These are phyloP conservation scores for Hypoxylon fuscum DNA, from an alignment of 495 filamentous ascomycete genomes.

Conservation along the genomic window DNA sequence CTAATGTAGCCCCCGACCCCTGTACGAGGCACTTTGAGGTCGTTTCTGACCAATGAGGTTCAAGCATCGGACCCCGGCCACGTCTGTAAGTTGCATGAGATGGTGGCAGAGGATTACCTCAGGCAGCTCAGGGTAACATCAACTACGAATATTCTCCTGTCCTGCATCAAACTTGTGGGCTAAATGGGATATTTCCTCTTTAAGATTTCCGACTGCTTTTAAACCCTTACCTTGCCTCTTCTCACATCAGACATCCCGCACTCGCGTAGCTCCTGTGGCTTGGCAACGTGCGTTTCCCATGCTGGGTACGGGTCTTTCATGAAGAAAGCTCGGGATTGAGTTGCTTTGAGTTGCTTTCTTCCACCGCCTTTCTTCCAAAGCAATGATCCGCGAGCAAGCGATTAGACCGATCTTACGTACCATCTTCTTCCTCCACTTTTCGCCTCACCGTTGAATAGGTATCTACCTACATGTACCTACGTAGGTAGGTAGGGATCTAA, in stretches of 20 bases:
- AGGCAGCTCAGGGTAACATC: too few relatives aligned
- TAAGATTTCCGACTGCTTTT: background rate
- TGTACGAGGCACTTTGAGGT: conserved; percentile 42
- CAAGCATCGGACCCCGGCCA: conserved; percentile 2
- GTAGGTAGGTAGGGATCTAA: too few relatives aligned
- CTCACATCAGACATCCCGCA: conserved; percentile 2
- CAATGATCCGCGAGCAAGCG: background rate
- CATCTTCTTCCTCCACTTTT: too few relatives aligned
- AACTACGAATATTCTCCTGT: too few relatives aligned
- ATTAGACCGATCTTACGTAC: background rate
- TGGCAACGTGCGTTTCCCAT: background rate
- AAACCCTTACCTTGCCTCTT: too few relatives aligned
- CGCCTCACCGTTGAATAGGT: too few relatives aligned
- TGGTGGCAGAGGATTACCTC: conserved; percentile 22
- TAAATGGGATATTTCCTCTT: conserved; percentile 12
- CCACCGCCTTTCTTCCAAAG: conserved; percentile 10
- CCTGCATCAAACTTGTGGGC: conserved; percentile 1
- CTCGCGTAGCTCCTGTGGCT: conserved; percentile 7
- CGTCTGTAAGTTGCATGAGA: conserved; percentile 24
- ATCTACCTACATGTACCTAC: too few relatives aligned
- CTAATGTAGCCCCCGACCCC: conserved; percentile 28
- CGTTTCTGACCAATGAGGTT: conserved; percentile 35
- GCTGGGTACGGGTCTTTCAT: background rate
- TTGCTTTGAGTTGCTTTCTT: background rate
- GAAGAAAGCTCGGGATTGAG: background rate